Base-by-base conservation (phyloP, 2,329 filamentous ascomycete species). In the Ophidiomyces ophidiicola region DNA sequence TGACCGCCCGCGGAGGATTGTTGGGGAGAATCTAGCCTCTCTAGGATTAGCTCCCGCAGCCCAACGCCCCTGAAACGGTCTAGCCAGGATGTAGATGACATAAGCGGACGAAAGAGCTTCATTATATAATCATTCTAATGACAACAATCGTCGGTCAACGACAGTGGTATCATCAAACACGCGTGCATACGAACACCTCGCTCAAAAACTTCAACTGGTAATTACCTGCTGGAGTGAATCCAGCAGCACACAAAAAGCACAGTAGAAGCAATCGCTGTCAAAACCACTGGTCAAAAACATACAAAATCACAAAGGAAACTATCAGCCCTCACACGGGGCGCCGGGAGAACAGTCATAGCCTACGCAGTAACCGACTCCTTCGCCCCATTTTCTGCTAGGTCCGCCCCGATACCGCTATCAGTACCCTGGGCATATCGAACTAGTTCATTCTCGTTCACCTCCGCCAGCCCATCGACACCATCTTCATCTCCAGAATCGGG, bases 341-440 rank as follows among this genome's bases (percentile, higher is more conserved):
- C n/a, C n/a, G n/a, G n/a, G n/a, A n/a, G n/a, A n/a, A n/a, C n/a
- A n/a, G n/a, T n/a, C n/a, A n/a, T n/a, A n/a, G n/a, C n/a, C 14
- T 42, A 44, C 26, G 43, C 33, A 20, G 36, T 33, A 6, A 41
- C 42, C 5, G 35, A 43, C 18, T 46, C 47, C 24, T 50, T 44
- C 12, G 14, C 32, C 29, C 31, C 24, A 17, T 40, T 34, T 17
- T 40, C 37, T 3, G 37, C 47, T 12, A 51, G 42, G 36, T 57
- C 54, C 3, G 49, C 47, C 14, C 54, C 54, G 15, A 57, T 41
- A 8, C 54, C 54, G 32, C 53, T 56, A 36, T 57, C 54, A 40
- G 50, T 57, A 19, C 42, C 44, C 15, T 44, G 44, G 15, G 18
- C 40, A 36, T 48, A 50, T 2, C 47, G 15, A 18, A 47, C 42